Evolutionary conservation across 176 grass and related monocot species (phyloP).

Genomic region (Aegilops bicornis): DNA sequence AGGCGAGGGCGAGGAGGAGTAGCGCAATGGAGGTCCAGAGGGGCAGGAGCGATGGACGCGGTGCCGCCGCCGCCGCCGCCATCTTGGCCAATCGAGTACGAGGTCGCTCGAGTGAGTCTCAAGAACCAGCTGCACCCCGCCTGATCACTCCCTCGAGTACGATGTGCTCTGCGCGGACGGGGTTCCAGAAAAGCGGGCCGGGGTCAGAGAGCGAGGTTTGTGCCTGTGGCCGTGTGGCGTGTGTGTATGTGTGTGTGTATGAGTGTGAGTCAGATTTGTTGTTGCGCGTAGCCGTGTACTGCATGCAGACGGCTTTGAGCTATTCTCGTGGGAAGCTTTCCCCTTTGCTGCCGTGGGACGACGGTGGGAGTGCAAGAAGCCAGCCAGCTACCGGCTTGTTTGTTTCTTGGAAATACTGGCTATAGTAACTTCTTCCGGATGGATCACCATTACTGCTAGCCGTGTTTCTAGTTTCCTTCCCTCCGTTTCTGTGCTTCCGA

Average conservation of each 20-base stretch:
- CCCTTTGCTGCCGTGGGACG: neutral
- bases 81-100: neutral
- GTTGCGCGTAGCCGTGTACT: neutral
- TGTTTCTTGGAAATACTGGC: neutral
- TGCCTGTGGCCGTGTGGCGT: neutral
- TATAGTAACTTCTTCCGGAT: no score
- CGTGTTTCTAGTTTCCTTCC: neutral
- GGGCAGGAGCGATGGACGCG: neutral
- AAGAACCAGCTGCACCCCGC: neutral
- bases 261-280: neutral
- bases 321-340: slow-evolving; percentile 36
- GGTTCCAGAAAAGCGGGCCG: neutral
- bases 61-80: slow-evolving; percentile 19
- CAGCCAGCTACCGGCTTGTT: neutral
- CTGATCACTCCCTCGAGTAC: slow-evolving; percentile 19
- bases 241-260: no score
- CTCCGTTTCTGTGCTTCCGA: neutral
- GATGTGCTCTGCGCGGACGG: neutral
- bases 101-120: neutral
- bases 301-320: slow-evolving; percentile 32
- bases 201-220: neutral
- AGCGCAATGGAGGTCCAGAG: slow-evolving; percentile 13
- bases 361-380: neutral
- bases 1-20: slow-evolving; percentile 6
- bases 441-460: slow-evolving; percentile 8